These are phyloP conservation scores for Beauveria sp. DNA, from an alignment of 2,329 filamentous ascomycete genomes.

Conservation along the genomic window DNA sequence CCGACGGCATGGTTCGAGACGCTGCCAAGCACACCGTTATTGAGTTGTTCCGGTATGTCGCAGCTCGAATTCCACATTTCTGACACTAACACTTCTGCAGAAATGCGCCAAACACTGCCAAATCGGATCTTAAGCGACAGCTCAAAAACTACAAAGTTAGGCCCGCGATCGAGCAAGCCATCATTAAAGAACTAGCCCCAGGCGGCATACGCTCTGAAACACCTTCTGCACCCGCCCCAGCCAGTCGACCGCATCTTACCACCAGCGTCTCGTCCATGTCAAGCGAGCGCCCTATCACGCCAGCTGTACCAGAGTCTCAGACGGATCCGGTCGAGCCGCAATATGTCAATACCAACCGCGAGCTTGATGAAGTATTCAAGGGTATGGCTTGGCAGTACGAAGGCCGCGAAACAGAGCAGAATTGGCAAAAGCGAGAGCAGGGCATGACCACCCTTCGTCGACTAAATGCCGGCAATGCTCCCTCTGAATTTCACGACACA, in stretches of 20 bases:
- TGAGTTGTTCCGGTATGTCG: slow-evolving; percentile 68
- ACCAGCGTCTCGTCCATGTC: slow-evolving; percentile 36
- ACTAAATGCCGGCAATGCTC: slow-evolving; percentile 76
- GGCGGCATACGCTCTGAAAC: slow-evolving; percentile 35
- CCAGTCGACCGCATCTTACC: slow-evolving; percentile 36
- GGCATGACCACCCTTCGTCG: slow-evolving; percentile 67
- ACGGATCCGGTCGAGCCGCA: slow-evolving; percentile 67
- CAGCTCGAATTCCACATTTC: neutral
- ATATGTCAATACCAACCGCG: slow-evolving; percentile 75
- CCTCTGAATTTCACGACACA: slow-evolving; percentile 63
- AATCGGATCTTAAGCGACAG: slow-evolving; percentile 82
- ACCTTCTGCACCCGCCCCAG: slow-evolving; percentile 31
- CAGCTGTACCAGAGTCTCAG: slow-evolving; percentile 52
- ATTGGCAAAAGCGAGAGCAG: slow-evolving; percentile 85
- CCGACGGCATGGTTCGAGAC: slow-evolving; percentile 80
- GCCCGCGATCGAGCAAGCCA: slow-evolving; percentile 75
- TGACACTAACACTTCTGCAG: slow-evolving; percentile 31
- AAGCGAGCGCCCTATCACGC: slow-evolving; percentile 50
- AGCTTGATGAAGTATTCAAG: slow-evolving; percentile 80
- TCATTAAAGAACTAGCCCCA: slow-evolving; percentile 65
- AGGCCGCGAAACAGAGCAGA: slow-evolving; percentile 80
- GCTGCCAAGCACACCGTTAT: slow-evolving; percentile 76
- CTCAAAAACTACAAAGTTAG: slow-evolving; percentile 77
- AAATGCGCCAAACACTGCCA: slow-evolving; percentile 71
- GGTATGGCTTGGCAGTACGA: slow-evolving; percentile 80